phyloP scores from a whole-genome alignment of 2,329 filamentous ascomycete genomes.

The Aspergillus ibericus region DNA sequence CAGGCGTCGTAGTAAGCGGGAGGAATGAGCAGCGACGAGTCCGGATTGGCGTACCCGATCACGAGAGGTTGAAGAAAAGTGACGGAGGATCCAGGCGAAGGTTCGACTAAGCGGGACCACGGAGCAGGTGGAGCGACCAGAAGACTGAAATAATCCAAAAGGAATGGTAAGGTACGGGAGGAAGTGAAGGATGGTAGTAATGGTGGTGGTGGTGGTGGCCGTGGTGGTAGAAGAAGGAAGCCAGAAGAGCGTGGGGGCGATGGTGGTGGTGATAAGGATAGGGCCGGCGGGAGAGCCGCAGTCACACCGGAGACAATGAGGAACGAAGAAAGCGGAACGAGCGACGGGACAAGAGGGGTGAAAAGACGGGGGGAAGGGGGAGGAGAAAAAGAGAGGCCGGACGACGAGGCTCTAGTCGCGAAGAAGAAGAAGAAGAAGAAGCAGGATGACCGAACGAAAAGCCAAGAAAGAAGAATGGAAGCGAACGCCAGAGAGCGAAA shows the following conservation, averaged over 20 bases:
- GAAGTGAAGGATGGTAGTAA: not conserved
- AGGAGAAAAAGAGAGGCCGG: slow-evolving; percentile 1
- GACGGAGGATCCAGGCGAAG: not conserved
- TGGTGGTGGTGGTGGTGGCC: not conserved
- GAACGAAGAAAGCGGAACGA: slow-evolving; percentile 1
- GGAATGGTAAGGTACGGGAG: not conserved
- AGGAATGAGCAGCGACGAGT: not conserved
- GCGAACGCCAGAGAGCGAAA: not conserved
- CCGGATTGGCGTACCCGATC: not conserved
- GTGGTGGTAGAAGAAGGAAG: not conserved
- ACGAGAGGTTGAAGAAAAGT: not conserved
- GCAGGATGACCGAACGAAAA: slow-evolving; percentile 2
- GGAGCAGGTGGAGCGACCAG: not conserved
- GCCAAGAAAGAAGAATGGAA: not conserved
- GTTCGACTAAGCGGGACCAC: not conserved
- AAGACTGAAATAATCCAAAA: too few relatives aligned
- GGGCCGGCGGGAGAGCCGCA: not conserved
- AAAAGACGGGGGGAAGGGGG: not conserved
- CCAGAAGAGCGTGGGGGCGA: not conserved
- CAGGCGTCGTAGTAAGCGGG: not conserved
- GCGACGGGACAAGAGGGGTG: not conserved
- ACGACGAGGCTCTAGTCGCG: not conserved
- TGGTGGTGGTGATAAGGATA: slow-evolving; percentile 2
- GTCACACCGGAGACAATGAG: not conserved
- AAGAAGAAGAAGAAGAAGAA: not conserved